Conservation (phyloP, 2,329 filamentous ascomycete genomes). For the Neocucurbitaria cava region DNA sequence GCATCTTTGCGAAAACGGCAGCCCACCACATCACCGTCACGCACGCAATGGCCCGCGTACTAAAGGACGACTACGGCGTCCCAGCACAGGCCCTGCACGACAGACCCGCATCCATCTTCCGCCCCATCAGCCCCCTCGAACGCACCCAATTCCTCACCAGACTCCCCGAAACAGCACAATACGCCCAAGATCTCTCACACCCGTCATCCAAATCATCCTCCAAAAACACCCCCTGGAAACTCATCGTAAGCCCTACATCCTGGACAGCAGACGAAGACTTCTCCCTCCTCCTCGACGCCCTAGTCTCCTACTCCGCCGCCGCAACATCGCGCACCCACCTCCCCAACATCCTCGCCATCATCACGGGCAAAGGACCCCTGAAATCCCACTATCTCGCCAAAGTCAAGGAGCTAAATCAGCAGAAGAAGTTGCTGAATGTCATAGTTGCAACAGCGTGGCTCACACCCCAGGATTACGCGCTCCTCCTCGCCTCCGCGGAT, state of each 20-base stretch:
- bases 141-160: slow-evolving; percentile 65
- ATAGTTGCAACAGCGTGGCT: slow-evolving; percentile 85
- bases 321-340: slow-evolving; percentile 56
- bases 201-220: too few relatives aligned
- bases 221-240: slow-evolving; percentile 63
- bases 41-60: slow-evolving; percentile 80
- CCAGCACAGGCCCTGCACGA: slow-evolving; percentile 69
- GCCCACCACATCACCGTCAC: slow-evolving; percentile 86
- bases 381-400: slow-evolving; percentile 75
- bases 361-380: slow-evolving; percentile 92
- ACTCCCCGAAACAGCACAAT: slow-evolving; percentile 68
- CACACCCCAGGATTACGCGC: slow-evolving; percentile 81
- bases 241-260: slow-evolving; percentile 92
- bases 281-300: slow-evolving; percentile 80
- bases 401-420: slow-evolving; percentile 67
- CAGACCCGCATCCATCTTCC: slow-evolving; percentile 82
- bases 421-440: slow-evolving; percentile 71
- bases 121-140: slow-evolving; percentile 63
- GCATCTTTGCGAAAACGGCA: slow-evolving; percentile 70
- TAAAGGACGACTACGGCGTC: slow-evolving; percentile 72
- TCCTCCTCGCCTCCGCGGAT: slow-evolving; percentile 82
- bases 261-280: slow-evolving; percentile 99
- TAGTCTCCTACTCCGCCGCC: slow-evolving; percentile 73
- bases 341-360: slow-evolving; percentile 81
- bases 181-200: slow-evolving; percentile 63